phyloP scores from a whole-genome alignment of 2,329 filamentous ascomycete species.

The Fusarium sambucinum region DNA sequence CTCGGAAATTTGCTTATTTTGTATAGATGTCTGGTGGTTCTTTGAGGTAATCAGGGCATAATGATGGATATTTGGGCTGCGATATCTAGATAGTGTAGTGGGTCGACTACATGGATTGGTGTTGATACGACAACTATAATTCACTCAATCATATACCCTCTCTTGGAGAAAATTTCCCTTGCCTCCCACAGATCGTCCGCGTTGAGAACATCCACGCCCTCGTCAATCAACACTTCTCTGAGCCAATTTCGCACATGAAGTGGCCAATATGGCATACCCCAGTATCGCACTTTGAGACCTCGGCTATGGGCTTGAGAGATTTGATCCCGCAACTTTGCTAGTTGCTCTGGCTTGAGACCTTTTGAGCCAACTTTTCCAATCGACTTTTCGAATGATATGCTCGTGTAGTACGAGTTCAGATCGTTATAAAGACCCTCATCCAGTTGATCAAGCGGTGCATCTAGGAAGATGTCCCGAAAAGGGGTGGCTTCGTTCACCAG shows the following conservation, averaged over 20 bases:
- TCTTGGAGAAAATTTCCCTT: conserved; percentile 26
- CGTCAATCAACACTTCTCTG: conserved; percentile 67
- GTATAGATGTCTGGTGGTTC: conserved; percentile 8
- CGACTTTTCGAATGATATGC: conserved; percentile 64
- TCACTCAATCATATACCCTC: conserved; percentile 7
- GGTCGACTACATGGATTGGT: background rate
- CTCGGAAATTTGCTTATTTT: conserved; percentile 38
- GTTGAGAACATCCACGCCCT: conserved; percentile 71
- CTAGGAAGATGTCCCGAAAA: conserved; percentile 71
- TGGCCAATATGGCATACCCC: conserved; percentile 71
- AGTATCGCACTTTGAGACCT: conserved; percentile 70
- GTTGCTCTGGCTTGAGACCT: conserved; percentile 59
- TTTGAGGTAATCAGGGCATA: too few species aligned
- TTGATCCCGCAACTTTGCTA: conserved; percentile 59
- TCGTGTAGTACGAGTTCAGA: conserved; percentile 75
- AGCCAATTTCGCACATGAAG: conserved; percentile 64
- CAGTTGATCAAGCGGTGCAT: conserved; percentile 68
- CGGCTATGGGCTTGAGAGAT: conserved; percentile 63
- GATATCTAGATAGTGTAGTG: background rate
- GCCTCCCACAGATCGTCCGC: conserved; percentile 68
- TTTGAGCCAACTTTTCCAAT: conserved; percentile 65
- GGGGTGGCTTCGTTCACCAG: conserved; percentile 39
- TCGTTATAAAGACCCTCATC: conserved; percentile 56
- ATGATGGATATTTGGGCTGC: conserved; percentile 7
- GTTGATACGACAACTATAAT: background rate